Evolutionary conservation across 2,329 filamentous ascomycete species (phyloP).

Genomic region (Ophiostoma sp.): DNA sequence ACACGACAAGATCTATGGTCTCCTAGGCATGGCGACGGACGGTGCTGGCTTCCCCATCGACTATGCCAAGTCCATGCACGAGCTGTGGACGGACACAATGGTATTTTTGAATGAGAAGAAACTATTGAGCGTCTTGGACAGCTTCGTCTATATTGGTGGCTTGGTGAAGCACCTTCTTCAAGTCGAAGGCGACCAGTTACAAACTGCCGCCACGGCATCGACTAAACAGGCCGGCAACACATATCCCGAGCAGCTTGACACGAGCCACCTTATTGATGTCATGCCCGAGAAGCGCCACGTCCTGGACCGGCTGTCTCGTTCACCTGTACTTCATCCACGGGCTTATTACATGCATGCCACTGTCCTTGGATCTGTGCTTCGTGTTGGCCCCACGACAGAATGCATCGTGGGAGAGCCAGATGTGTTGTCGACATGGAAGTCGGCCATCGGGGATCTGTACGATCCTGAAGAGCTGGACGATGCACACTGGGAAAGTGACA

Average conservation of each 20-base stretch:
- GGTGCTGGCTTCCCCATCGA: neutral
- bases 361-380: neutral
- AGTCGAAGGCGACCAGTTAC: neutral
- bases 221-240: neutral
- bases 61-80: neutral
- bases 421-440: neutral
- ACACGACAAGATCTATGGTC: neutral
- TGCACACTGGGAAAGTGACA: neutral
- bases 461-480: neutral
- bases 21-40: neutral
- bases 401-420: neutral
- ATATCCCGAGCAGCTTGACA: neutral
- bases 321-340: neutral
- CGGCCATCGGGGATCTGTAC: neutral
- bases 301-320: neutral
- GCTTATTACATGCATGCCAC: neutral
- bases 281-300: neutral
- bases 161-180: neutral
- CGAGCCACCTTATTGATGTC: neutral
- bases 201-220: neutral
- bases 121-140: neutral
- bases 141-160: neutral
- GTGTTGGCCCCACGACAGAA: neutral
- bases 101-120: neutral
- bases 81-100: neutral